Evolutionary conservation across 179 eudicot species (phyloP).

Genomic region (Spergularia azorica): DNA sequence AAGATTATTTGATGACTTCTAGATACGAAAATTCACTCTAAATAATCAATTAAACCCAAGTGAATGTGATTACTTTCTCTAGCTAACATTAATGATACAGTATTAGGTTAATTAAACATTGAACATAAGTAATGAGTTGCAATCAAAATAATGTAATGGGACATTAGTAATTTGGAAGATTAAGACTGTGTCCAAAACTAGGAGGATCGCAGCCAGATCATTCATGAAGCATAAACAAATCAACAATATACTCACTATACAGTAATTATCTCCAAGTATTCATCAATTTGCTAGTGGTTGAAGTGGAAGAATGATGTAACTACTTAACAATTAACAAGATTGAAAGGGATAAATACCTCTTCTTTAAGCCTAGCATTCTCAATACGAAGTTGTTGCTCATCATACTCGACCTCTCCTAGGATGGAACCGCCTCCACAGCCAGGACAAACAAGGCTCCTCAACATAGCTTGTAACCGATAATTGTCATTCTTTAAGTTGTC

Average conservation of each 20-base stretch:
- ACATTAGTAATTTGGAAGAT: not conserved
- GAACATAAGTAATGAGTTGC: not conserved
- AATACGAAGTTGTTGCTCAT: slow-evolving; percentile 86
- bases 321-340: not conserved
- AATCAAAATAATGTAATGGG: too few relatives aligned
- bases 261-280: too few relatives aligned
- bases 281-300: not conserved
- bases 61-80: not conserved
- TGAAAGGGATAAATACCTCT: slow-evolving; percentile 47
- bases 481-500: slow-evolving; percentile 84
- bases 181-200: not conserved
- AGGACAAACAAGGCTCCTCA: slow-evolving; percentile 77
- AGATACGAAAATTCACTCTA: not conserved
- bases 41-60: too few relatives aligned
- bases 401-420: slow-evolving; percentile 69
- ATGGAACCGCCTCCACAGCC: slow-evolving; percentile 80
- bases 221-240: too few relatives aligned
- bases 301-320: not conserved
- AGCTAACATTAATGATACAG: too few relatives aligned
- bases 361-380: slow-evolving; percentile 91
- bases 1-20: not conserved
- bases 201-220: too few relatives aligned
- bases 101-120: too few relatives aligned
- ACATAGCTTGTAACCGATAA: slow-evolving; percentile 72
- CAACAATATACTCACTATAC: too few relatives aligned